Evolutionary conservation across 2,329 filamentous ascomycete species (phyloP).

Genomic region (Cordyceps pruinosa): DNA sequence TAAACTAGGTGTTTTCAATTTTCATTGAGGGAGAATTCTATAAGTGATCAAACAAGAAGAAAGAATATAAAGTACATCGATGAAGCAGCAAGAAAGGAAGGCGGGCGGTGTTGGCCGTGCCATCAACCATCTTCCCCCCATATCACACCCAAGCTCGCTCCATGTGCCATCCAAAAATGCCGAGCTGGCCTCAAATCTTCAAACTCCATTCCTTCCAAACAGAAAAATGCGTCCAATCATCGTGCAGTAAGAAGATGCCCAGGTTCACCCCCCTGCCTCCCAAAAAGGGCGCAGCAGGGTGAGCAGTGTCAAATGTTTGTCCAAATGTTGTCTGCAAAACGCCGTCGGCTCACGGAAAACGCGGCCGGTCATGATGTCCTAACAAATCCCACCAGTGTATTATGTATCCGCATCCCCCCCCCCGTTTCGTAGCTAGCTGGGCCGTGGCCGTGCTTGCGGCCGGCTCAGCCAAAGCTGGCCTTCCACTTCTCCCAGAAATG

Average conservation of each 20-base stretch:
- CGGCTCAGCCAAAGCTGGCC: conserved; percentile 28
- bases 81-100: conserved; percentile 2
- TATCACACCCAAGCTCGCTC: background rate
- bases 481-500: conserved; percentile 43
- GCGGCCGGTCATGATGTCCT: conserved; percentile 10
- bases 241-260: background rate
- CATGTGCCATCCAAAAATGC: conserved; percentile 3
- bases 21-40: conserved; percentile 6
- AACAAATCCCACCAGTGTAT: background rate
- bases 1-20: background rate
- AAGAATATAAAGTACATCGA: conserved; percentile 10
- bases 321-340: conserved; percentile 12
- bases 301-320: conserved; percentile 2
- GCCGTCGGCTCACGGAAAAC: conserved; percentile 8
- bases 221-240: conserved; percentile 8
- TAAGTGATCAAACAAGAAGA: background rate
- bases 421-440: background rate
- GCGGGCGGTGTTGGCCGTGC: background rate
- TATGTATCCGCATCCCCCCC: background rate
- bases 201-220: conserved; percentile 2
- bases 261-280: background rate
- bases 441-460: background rate
- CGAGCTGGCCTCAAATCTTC: background rate
- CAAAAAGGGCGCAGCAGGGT: background rate
- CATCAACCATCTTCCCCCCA: background rate